Conservation (phyloP, 257 asterid species). For the Ehretia macrophylla region DNA sequence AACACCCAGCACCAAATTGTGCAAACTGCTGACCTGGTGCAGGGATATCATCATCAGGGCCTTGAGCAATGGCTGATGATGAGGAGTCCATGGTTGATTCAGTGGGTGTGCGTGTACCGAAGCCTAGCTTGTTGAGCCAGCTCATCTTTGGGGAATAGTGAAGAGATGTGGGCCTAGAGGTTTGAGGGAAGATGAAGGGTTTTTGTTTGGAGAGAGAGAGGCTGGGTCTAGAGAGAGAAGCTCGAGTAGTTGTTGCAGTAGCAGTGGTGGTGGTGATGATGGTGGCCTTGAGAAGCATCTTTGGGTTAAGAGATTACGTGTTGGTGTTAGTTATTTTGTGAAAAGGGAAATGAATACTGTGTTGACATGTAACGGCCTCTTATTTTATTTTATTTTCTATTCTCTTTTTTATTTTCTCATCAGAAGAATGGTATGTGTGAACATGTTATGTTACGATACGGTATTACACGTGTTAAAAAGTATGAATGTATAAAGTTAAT, state of each 20-base stretch:
- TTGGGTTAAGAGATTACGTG: conserved; percentile 11
- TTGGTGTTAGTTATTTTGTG: conserved; percentile 7
- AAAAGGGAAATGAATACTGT: conserved; percentile 1
- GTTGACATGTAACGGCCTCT: neutral
- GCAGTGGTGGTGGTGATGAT: conserved; percentile 17
- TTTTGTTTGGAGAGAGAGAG: conserved; percentile 13
- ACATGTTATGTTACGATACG: too few relatives aligned
- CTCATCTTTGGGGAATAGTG: conserved; percentile 42
- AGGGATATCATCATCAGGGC: conserved; percentile 72
- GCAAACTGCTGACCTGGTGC: conserved; percentile 75
- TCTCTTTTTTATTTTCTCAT: too few relatives aligned
- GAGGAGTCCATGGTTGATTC: conserved; percentile 45
- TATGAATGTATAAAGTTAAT: too few relatives aligned
- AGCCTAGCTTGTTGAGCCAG: conserved; percentile 74
- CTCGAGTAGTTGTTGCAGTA: conserved; percentile 28
- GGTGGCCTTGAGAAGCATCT: conserved; percentile 40
- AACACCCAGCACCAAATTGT: conserved; percentile 93
- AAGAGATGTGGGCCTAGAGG: conserved; percentile 24
- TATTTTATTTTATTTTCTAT: too few relatives aligned
- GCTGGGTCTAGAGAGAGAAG: conserved; percentile 32
- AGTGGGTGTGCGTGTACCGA: conserved; percentile 59
- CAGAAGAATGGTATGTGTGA: too few relatives aligned
- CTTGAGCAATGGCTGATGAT: conserved; percentile 54
- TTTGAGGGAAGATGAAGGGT: conserved; percentile 21
- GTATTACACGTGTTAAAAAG: too few relatives aligned